These are phyloP conservation scores for Picea glauca DNA, from an alignment of 75 land plant species.

Conservation along the genomic window DNA sequence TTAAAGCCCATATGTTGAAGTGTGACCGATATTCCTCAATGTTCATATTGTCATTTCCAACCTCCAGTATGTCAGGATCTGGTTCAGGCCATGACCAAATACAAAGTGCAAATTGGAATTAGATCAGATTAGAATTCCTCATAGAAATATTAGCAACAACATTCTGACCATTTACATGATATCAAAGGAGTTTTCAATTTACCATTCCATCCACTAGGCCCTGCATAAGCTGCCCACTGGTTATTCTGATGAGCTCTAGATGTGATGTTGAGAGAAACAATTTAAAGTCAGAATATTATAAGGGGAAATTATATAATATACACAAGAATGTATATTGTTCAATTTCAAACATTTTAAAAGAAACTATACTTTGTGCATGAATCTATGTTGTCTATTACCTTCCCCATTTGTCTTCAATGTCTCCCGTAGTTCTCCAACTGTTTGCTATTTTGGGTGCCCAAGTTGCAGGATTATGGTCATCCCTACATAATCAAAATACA, in stretches of 20 bases:
- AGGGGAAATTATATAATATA: background rate
- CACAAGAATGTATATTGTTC: background rate
- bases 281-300: background rate
- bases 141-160: no score
- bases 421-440: constrained; percentile 35
- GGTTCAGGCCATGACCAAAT: no score
- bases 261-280: constrained; percentile 21
- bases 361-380: no score
- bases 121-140: no score
- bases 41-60: no score
- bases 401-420: constrained; percentile 31
- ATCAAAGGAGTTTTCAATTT: no score
- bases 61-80: no score
- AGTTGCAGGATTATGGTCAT: constrained; percentile 23
- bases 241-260: constrained; percentile 24
- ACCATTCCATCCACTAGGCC: constrained; percentile 16
- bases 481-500: constrained; percentile 10
- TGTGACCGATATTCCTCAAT: no score
- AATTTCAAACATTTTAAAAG: background rate
- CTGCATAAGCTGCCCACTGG: constrained; percentile 32
- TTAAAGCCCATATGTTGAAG: no score
- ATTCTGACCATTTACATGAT: no score
- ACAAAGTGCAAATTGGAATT: no score
- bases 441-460: constrained; percentile 24
- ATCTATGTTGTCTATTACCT: constrained; percentile 1